These are phyloP conservation scores for Eustoma russellianum DNA, from an alignment of 257 asterid genomes.

Conservation along the genomic window DNA sequence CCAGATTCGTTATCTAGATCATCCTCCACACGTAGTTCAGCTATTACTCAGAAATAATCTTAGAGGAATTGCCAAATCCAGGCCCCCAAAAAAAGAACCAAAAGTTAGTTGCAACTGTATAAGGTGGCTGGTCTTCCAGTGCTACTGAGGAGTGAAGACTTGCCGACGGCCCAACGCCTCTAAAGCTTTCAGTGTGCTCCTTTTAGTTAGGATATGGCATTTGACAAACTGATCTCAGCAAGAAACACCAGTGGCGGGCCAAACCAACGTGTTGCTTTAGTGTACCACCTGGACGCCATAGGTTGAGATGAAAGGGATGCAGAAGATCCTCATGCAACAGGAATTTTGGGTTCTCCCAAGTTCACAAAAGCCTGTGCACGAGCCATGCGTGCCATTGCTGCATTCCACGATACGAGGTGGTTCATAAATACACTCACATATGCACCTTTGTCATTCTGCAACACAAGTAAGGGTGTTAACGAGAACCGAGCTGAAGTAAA, in stretches of 20 bases:
- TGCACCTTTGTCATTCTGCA: constrained; percentile 29
- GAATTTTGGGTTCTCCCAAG: constrained; percentile 89
- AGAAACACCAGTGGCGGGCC: no score
- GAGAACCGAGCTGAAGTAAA: no score
- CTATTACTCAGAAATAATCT: no score
- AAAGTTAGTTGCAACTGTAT: no score
- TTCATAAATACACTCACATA: constrained; percentile 25
- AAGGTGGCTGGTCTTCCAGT: no score
- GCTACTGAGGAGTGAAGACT: no score
- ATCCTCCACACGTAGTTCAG: no score
- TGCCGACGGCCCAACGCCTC: no score
- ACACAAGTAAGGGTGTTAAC: not conserved
- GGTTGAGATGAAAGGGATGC: no score
- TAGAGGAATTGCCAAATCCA: no score
- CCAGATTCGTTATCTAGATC: no score
- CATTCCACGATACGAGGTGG: constrained; percentile 66
- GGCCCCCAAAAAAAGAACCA: no score
- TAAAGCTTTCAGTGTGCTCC: not conserved
- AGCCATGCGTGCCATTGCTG: constrained; percentile 79
- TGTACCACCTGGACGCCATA: not conserved
- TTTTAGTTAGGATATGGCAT: not conserved
- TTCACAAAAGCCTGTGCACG: constrained; percentile 94
- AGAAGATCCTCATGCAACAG: constrained; percentile 54
- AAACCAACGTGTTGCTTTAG: not conserved
- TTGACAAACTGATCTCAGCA: not conserved